These are phyloP conservation scores for Kodamaea sp. DNA, from an alignment of 1,139 yeast genomes.

Conservation along the genomic window DNA sequence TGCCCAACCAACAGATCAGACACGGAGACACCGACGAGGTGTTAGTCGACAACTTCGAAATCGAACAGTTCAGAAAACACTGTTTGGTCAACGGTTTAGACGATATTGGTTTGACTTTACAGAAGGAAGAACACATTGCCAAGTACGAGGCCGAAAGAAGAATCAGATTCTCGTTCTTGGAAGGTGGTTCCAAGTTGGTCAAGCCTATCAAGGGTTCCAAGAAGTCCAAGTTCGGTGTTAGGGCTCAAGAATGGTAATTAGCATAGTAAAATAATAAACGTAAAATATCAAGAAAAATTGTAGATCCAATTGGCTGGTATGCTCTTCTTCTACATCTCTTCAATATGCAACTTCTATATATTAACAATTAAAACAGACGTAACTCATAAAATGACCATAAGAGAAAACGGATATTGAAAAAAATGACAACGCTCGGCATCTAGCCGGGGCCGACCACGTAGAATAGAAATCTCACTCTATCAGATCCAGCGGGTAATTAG, in stretches of 20 bases:
- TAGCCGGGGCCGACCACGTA: too few species aligned
- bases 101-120: conserved; percentile 93
- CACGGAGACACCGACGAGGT: conserved; percentile 68
- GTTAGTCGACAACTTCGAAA: conserved; percentile 77
- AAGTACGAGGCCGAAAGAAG: conserved; percentile 77
- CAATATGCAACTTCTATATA: too few species aligned
- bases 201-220: conserved; percentile 71
- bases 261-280: too few species aligned
- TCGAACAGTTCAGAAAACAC: conserved; percentile 91
- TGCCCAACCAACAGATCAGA: conserved; percentile 80
- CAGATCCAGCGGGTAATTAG: too few species aligned
- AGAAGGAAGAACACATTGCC: conserved; percentile 75
- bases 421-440: too few species aligned
- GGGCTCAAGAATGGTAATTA: conserved; percentile 75
- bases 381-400: too few species aligned
- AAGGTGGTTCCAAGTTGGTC: conserved; percentile 72
- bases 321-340: too few species aligned
- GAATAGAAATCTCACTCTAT: too few species aligned
- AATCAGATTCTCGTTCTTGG: conserved; percentile 83
- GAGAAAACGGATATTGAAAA: too few species aligned
- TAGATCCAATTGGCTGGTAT: too few species aligned
- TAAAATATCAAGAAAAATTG: neutral
- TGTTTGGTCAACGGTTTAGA: conserved; percentile 93
- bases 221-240: conserved; percentile 66
- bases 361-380: too few species aligned